Evolutionary conservation across 148 eudicot species (phyloP), one percentile per base, ranked within the genome.

Genomic region (Silene latifolia): DNA sequence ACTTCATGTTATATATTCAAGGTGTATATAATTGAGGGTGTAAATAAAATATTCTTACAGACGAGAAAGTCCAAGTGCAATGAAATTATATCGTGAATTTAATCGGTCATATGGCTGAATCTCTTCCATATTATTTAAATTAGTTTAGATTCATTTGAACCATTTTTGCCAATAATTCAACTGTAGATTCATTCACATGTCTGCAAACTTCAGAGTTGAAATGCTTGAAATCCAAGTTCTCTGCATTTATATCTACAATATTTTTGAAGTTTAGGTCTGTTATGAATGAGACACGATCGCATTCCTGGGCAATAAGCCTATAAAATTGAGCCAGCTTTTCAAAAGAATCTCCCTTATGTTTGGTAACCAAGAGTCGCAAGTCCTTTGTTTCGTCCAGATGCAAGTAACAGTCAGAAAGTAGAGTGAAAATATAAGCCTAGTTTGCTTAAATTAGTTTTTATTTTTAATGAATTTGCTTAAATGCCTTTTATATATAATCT

Each of bases 141-240:
- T n/a, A n/a, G n/a, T n/a, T n/a, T n/a, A n/a, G n/a, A n/a, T n/a
- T n/a, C n/a, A n/a, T 77, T 82, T 88, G 77, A 74, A 96, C 94
- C 97, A 89, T 84, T 71, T 85, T 78, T 63, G 93, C 98, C 80
- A 96, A 71, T 72, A 91, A 91, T 87, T 90, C 99, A 48, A 96
- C 96, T 67, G 77, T 92, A 42, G 47, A 67, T 81, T 90, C 97
- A 85, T 88, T 80, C 63, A 90, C 79, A 72, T 96, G 93, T 71
- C 85, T 77, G 81, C 75, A 84, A 61, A 96, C 83, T 86, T 92
- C 99, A 65, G 71, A 73, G 69, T 78, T 88, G 79, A 96, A 82
- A 76, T 85, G 79, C 77, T 78, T 71, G 56, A 74, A 78, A 82
- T 92, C 89, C 76, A 93, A 80, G 63, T 64, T 51, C 72, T 74